Base-by-base conservation (phyloP, 2,329 filamentous ascomycete species). In the Coniochaeta ligniaria region DNA sequence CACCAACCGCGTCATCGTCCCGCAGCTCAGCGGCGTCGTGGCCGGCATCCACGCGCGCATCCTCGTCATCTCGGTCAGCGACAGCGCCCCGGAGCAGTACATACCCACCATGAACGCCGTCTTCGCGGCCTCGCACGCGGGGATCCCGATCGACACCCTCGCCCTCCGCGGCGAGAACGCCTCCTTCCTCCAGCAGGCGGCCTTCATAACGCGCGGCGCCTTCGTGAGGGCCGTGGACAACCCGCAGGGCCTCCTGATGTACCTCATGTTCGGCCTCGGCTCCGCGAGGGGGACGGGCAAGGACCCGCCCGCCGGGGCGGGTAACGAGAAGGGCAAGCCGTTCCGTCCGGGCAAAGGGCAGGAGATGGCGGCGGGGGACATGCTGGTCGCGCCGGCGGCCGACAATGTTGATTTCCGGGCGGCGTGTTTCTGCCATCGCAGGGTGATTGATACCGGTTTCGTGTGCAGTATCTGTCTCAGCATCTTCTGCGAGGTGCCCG, bases 81-180 rank as follows among this genome's bases (percentile, higher is more conserved):
- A 92, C 70, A 82, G 83, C 47, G 90, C 94, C 68, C 85, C 96
- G 0, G 87, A 92, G 6, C 90, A 98, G 74, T 99, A 99, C 77
- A 99, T 99, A 60, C 90, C 94, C 0, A 95, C 96, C 66, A 99
- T 99, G 95, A 99, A 99, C 76, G 86, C 89, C 68, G 96, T 98
- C 63, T 99, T 99, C 75, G 95, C 95, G 2, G 95, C 94, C 62
- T 91, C 96, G 69, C 88, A 94, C 65, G 83, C 92, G 60, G 85
- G 86, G 67, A 92, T 99, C 64, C 91, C 93, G 26, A 92, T 99
- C 68, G 95, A 99, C 73, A 94, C 96, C 36, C 83, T 96, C 63
- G 90, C 96, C 66, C 81, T 99, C 14, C 86, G 89, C 47, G 92
- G 91, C 24, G 54, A 38, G 17, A 86, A 92, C 66, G 91, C 94